Evolutionary conservation across 176 grass and related monocot species (phyloP).

Genomic region (Triticum aestivum): DNA sequence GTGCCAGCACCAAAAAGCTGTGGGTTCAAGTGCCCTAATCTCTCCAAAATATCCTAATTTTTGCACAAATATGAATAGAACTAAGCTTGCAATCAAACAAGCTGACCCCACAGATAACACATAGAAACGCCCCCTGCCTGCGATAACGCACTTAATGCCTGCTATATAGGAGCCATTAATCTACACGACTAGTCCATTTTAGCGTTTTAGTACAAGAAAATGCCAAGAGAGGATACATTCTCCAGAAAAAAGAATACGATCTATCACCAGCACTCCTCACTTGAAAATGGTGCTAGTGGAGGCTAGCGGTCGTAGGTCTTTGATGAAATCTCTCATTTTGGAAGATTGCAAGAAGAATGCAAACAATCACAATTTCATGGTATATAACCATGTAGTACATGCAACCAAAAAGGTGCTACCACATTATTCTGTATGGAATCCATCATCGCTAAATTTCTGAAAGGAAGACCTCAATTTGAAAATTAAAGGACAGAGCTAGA

Average conservation of each 20-base stretch:
- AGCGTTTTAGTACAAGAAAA: not conserved
- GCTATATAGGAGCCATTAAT: not conserved
- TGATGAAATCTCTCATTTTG: not conserved
- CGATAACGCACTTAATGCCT: not conserved
- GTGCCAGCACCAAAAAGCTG: no score
- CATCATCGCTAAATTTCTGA: not conserved
- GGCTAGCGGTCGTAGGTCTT: not conserved
- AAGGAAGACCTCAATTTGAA: not conserved
- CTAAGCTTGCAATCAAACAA: no score
- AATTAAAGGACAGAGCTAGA: not conserved
- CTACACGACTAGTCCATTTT: not conserved
- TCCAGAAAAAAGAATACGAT: not conserved
- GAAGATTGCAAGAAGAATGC: not conserved
- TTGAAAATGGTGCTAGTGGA: not conserved
- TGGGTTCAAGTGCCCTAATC: no score
- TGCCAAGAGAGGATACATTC: not conserved
- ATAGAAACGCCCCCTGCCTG: not conserved
- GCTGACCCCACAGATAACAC: no score
- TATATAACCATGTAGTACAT: not conserved
- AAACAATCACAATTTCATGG: slow-evolving; percentile 18
- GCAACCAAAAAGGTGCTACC: not conserved
- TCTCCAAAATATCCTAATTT: no score
- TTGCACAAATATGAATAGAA: no score
- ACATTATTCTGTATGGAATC: slow-evolving; percentile 3
- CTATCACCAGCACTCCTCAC: not conserved